Evolutionary conservation across 139 green algal genomes (phyloP).

Genomic region (Chlorella sp.): DNA sequence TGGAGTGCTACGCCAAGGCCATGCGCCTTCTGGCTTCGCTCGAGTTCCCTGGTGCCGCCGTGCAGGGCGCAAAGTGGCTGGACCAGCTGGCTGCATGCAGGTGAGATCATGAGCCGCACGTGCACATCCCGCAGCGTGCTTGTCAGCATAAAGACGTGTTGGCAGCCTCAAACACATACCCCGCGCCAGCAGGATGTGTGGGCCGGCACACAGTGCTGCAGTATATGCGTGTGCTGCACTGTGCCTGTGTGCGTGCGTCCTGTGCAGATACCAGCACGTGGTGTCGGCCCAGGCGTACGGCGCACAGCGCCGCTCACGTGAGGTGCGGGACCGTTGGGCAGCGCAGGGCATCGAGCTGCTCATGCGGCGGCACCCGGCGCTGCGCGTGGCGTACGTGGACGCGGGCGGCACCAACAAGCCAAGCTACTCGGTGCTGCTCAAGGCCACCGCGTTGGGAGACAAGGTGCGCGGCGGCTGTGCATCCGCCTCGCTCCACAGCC

Average conservation of each 20-base stretch:
- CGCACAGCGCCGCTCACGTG: constrained; percentile 19
- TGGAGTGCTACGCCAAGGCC: constrained; percentile 48
- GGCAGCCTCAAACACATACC: too few relatives aligned
- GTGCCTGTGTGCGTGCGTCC: too few relatives aligned
- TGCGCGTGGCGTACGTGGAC: constrained; percentile 61
- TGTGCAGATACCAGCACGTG: constrained; percentile 73
- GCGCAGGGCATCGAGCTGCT: constrained; percentile 41
- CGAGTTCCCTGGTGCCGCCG: constrained; percentile 14
- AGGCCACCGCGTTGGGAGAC: constrained; percentile 4
- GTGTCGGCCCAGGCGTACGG: constrained; percentile 43
- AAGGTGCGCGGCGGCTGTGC: too few relatives aligned
- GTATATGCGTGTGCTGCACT: too few relatives aligned
- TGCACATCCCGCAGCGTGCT: too few relatives aligned
- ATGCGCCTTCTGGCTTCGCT: constrained; percentile 15
- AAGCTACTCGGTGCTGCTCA: constrained; percentile 23
- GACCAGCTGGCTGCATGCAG: constrained; percentile 41
- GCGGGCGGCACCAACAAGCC: background rate
- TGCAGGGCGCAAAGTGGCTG: constrained; percentile 20
- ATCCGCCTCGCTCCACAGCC: too few relatives aligned
- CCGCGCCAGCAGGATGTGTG: too few relatives aligned
- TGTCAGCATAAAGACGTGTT: too few relatives aligned
- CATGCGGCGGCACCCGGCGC: constrained; percentile 35
- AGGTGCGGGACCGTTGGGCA: constrained; percentile 38
- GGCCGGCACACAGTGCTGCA: too few relatives aligned
- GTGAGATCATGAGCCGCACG: too few relatives aligned